Percentiles rank a stretch among this genome's conserved stretches.
These are phyloP conservation scores for Pythium coloratum DNA, from an alignment of 352 stramenopile genomes.

Conservation along the genomic window DNA sequence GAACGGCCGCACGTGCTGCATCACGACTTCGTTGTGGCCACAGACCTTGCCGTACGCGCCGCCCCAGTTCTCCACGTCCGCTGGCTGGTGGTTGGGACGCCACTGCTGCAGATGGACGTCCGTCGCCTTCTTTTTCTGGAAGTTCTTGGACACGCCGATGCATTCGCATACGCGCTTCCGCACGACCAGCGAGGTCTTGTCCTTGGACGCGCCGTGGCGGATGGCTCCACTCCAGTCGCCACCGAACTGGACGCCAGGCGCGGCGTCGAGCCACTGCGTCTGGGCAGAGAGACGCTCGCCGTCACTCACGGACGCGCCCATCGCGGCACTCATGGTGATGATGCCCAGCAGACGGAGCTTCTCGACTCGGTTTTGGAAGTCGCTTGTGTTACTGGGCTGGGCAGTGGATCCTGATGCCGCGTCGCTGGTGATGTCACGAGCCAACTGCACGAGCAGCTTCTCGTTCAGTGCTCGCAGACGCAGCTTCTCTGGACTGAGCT, in stretches of 20 bases:
- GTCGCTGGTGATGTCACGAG: slow-evolving; percentile 22
- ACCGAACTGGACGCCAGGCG: slow-evolving; percentile 40
- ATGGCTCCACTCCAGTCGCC: slow-evolving; percentile 67
- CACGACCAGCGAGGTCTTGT: slow-evolving; percentile 59
- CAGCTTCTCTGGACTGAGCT: slow-evolving; percentile 64
- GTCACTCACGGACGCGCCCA: slow-evolving; percentile 45
- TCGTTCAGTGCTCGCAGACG: slow-evolving; percentile 67
- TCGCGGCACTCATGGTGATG: slow-evolving; percentile 53
- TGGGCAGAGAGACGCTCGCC: slow-evolving; percentile 71
- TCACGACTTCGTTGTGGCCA: slow-evolving; percentile 90
- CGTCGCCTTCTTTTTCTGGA: slow-evolving; percentile 15
- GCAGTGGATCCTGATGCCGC: not conserved
- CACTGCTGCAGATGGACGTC: slow-evolving; percentile 44
- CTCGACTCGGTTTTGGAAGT: slow-evolving; percentile 47
- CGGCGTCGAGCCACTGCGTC: slow-evolving; percentile 84
- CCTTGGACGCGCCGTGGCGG: slow-evolving; percentile 76
- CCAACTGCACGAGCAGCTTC: slow-evolving; percentile 65
- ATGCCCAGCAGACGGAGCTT: slow-evolving; percentile 71
- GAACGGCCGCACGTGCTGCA: slow-evolving; percentile 83
- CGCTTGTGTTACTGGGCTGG: not conserved
- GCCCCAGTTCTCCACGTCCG: slow-evolving; percentile 75
- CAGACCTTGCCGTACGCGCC: slow-evolving; percentile 84
- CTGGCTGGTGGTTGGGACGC: slow-evolving; percentile 71
- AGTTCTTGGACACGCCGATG: not conserved
- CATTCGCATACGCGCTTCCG: slow-evolving; percentile 40